Conservation (phyloP, 2,329 filamentous ascomycete genomes). For the Nigrospora osmanthi region DNA sequence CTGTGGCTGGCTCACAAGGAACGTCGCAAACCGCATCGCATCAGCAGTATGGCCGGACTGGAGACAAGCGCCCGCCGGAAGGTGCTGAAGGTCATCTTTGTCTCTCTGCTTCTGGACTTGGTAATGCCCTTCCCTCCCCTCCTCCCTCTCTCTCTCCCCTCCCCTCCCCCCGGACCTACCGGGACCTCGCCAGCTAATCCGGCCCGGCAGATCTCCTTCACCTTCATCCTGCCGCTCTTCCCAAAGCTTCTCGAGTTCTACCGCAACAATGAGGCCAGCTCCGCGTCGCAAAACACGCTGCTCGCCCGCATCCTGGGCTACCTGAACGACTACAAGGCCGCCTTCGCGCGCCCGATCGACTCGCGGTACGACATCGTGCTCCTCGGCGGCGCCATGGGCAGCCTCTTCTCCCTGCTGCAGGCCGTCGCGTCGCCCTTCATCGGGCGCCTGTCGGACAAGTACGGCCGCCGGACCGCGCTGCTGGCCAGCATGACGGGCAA, state of each 20-base stretch:
- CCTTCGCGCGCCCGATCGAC: conserved; percentile 87
- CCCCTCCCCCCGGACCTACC: background rate
- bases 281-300: conserved; percentile 39
- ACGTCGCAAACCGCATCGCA: no score
- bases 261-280: conserved; percentile 65
- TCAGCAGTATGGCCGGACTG: conserved; percentile 5
- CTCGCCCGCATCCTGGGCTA: conserved; percentile 73
- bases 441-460: conserved; percentile 76
- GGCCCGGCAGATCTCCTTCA: conserved; percentile 76
- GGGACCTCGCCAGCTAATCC: background rate
- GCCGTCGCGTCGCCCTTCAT: conserved; percentile 89
- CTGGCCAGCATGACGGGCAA: conserved; percentile 91
- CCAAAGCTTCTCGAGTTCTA: conserved; percentile 95
- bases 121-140: no score
- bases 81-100: conserved; percentile 80
- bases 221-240: conserved; percentile 94
- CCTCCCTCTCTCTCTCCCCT: no score
- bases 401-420: conserved; percentile 84
- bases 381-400: conserved; percentile 86
- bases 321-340: conserved; percentile 89
- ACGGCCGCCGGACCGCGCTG: conserved; percentile 80
- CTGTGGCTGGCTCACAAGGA: no score
- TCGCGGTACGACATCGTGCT: conserved; percentile 96
- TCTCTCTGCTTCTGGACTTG: conserved; percentile 82
- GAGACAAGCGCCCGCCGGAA: conserved; percentile 53